Evolutionary conservation across 208 protist genomes (phyloP).

Genomic region (Balamuthia mandrillaris): DNA sequence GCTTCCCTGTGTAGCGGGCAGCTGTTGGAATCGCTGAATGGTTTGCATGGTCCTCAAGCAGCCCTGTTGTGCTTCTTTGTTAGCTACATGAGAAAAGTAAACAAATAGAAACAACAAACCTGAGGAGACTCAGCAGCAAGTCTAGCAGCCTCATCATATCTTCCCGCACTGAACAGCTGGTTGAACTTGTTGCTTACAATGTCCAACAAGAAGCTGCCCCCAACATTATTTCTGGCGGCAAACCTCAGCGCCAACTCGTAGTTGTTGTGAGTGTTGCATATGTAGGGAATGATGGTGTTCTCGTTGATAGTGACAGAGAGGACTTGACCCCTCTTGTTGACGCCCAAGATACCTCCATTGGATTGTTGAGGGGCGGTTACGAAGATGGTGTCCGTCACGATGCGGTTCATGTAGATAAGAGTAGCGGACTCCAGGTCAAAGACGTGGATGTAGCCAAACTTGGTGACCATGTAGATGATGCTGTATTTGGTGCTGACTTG

Average conservation of each 20-base stretch:
- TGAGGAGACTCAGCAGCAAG: conserved; percentile 87
- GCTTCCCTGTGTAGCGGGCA: conserved; percentile 81
- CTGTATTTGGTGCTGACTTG: conserved; percentile 87
- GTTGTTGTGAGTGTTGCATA: conserved; percentile 90
- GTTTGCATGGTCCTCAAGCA: conserved; percentile 93
- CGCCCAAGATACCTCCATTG: conserved; percentile 87
- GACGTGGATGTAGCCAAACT: conserved; percentile 88
- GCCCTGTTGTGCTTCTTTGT: conserved; percentile 79
- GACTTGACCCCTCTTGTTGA: conserved; percentile 91
- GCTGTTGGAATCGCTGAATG: conserved; percentile 75
- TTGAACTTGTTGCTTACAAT: conserved; percentile 95
- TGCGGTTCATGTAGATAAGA: conserved; percentile 91
- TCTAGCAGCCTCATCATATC: conserved; percentile 91
- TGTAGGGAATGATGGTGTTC: conserved; percentile 90
- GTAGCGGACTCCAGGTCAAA: conserved; percentile 92
- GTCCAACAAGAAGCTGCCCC: conserved; percentile 95
- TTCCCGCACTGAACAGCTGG: conserved; percentile 80
- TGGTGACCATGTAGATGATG: conserved; percentile 94
- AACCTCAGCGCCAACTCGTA: conserved; percentile 89
- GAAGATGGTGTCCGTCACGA: conserved; percentile 89
- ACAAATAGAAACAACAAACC: too few species aligned
- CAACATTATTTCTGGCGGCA: conserved; percentile 91
- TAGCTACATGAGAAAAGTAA: too few species aligned
- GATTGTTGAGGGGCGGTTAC: conserved; percentile 84
- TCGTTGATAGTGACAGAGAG: conserved; percentile 86